Base-by-base conservation (phyloP, 108 stramenopile genomes). In the Skeletonema tropicum region DNA sequence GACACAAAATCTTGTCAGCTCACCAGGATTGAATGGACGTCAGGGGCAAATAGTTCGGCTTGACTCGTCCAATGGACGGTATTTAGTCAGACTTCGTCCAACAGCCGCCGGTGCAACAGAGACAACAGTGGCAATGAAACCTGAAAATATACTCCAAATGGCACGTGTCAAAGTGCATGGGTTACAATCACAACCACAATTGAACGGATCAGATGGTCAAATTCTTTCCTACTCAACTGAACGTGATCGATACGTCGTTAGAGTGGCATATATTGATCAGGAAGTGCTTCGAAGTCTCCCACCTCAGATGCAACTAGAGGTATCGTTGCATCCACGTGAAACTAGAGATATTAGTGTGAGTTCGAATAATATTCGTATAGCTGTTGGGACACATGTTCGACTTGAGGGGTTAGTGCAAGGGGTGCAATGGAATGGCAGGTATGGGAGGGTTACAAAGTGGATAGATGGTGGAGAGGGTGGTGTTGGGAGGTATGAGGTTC, bases 191-290 rank as follows among this genome's bases (percentile, higher is more conserved):
- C 89, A 89, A 74, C 92, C 92, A 30, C 88, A 95, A 78, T 64
- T 95, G 71, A 95, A 95, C 71, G 94, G 89, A 61, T 84, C 83
- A 68, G 90, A 86, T 80, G 94, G 94, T 15, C 92, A 92, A 25
- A 90, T 95, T 72, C 91, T 86, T 14, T 68, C 80, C 14, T 75
- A 75, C 59, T 65, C 68, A 3, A 31, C 46, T n/a, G 70, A 66
- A 39, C 57, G 74, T 15, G 75, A 82, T 68, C 81, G 81, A 72
- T 82, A 82, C 9, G 48, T 71, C 6, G 81, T 82, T 49, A 25
- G 66, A 21, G 35, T 82, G 0, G 45, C 59, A 5, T 59, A 66
- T 17, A n/a, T 66, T 30, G 39, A 36, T 2, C 52, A 15, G 2
- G 52, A 55, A 55, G 52, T 55, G 9, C 25, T 55, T 1, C 52